These are phyloP conservation scores for Russula sp. DNA, from an alignment of 768 basidiomycete species.

Conservation along the genomic window DNA sequence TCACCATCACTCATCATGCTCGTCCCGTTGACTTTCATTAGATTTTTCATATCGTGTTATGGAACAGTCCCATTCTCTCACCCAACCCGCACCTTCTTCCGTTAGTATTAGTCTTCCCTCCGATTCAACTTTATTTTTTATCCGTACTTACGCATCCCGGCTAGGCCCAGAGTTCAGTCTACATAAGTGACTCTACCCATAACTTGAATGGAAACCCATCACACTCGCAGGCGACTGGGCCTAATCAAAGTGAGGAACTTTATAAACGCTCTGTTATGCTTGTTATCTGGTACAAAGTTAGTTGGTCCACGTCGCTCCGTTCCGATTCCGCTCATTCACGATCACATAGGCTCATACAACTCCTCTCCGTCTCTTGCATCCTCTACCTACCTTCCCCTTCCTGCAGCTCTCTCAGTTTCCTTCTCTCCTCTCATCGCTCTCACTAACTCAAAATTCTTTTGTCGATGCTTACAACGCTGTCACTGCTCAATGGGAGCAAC, in stretches of 20 bases:
- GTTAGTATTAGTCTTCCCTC: slow-evolving; percentile 7
- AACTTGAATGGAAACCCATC: slow-evolving; percentile 4
- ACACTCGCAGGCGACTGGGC: slow-evolving; percentile 2
- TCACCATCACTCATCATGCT: slow-evolving; percentile 9
- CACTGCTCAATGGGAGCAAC: slow-evolving; percentile 61
- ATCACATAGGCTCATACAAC: slow-evolving; percentile 21
- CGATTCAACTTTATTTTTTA: neutral
- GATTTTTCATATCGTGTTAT: slow-evolving; percentile 1
- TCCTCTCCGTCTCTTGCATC: slow-evolving; percentile 22
- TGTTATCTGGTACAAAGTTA: slow-evolving; percentile 64
- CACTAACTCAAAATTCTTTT: slow-evolving; percentile 43
- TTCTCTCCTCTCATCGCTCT: slow-evolving; percentile 47
- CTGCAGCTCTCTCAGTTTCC: slow-evolving; percentile 51
- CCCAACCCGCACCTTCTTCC: slow-evolving; percentile 10
- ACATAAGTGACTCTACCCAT: slow-evolving; percentile 12
- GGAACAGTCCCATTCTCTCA: slow-evolving; percentile 11
- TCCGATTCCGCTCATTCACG: neutral
- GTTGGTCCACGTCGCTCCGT: slow-evolving; percentile 9
- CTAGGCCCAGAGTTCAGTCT: slow-evolving; percentile 12
- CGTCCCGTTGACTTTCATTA: neutral
- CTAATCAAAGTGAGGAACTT: slow-evolving; percentile 28
- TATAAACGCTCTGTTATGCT: slow-evolving; percentile 52
- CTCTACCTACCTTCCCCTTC: slow-evolving; percentile 53
- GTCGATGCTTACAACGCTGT: slow-evolving; percentile 52
- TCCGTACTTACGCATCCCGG: neutral